phyloP scores from a whole-genome alignment of 148 eudicot species.

The Vaccinium vitisidaea region DNA sequence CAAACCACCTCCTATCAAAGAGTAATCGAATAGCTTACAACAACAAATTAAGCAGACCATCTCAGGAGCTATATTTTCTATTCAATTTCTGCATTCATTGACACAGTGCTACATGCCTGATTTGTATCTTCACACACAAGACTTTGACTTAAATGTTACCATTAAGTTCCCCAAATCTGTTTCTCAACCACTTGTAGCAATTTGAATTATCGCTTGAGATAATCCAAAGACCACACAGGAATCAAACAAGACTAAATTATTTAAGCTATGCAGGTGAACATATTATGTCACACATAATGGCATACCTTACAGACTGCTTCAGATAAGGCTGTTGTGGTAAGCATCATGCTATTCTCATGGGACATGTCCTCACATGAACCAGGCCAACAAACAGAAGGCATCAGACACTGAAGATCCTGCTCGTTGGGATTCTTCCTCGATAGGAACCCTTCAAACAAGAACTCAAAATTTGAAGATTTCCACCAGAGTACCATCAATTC shows the following conservation, averaged over 20 bases:
- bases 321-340: conserved; percentile 71
- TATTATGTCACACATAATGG: not conserved
- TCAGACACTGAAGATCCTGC: conserved; percentile 70
- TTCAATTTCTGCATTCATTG: not conserved
- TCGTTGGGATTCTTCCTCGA: conserved; percentile 84
- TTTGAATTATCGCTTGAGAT: not conserved
- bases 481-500: conserved; percentile 87
- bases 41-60: not conserved
- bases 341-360: conserved; percentile 79
- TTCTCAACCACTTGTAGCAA: not conserved
- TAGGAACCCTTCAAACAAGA: conserved; percentile 78
- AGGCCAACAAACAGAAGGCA: conserved; percentile 98
- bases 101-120: not conserved
- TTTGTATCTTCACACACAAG: not conserved
- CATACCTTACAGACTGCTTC: conserved; percentile 74
- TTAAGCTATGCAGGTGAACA: not conserved
- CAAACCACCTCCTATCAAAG: not conserved
- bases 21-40: not conserved
- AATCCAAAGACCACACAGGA: not conserved
- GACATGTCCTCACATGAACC: conserved; percentile 77
- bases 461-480: conserved; percentile 73
- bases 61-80: not conserved
- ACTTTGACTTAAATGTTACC: not conserved
- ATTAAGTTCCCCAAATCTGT: not conserved
- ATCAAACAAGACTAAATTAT: not conserved